Evolutionary conservation across 1,284 basidiomycete genomes (phyloP), one percentile per base, ranked within the genome.

Genomic region (Trametes sp.): DNA sequence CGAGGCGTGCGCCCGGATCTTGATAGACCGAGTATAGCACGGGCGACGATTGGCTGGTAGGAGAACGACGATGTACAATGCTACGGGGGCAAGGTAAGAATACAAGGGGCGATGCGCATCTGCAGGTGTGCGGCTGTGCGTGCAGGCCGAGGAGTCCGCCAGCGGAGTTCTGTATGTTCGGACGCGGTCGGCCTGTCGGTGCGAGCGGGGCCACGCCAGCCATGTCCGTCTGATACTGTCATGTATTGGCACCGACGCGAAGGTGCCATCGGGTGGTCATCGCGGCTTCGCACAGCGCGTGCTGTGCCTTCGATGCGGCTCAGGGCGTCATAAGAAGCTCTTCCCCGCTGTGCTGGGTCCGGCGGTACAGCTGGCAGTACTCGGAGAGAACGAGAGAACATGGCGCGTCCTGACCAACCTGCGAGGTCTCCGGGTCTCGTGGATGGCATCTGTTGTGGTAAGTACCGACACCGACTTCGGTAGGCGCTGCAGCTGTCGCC

Each of bases 1-100:
- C 21, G 33, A 28, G 29, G 28, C 23, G 26, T 24, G 28, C 48
- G n/a, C 28, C 48, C 48, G 49, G 31, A 46, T 26, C 31, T 23
- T 46, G 56, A 42, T 50, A 48, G 36, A 38, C 21, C 35, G 56
- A 42, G 36, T 35, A 53, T 38, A 38, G 36, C 50, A 26, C 50
- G 50, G 21, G 48, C 48, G 48, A 21, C 28, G 48, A 49, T 49
- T 31, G 48, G 48, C 29, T 49, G 19, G 29, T 2, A 23, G 48
- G 28, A 16, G 24, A 28, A 33, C 14, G 28, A 49, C 29, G n/a
- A 33, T 49, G 28, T 31, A 49, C 29, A n/a, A n/a, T n/a, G 28
- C 28, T 31, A 49, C 24, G 29, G n/a, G 13, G 48, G 29, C 28
- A 49, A 14, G 28, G 19, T n/a, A 29, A 49, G 48, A 49, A 33